These are phyloP conservation scores for Eimeria sp. DNA, from an alignment of 169 alveolate genomes.

Conservation along the genomic window DNA sequence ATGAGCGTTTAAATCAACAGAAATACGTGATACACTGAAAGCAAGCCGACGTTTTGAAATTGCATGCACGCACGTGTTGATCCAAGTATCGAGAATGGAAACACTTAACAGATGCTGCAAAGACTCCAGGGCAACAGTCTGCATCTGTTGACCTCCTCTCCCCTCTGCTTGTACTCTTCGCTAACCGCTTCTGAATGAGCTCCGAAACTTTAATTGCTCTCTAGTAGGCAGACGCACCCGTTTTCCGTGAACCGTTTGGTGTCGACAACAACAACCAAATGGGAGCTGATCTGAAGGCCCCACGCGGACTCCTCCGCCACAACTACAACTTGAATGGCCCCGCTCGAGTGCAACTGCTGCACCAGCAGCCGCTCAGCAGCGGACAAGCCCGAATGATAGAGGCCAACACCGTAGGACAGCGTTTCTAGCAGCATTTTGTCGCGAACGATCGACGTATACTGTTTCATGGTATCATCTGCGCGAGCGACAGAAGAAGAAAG, in stretches of 20 bases:
- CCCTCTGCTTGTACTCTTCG: neutral
- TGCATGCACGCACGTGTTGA: neutral
- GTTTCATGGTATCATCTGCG: slow-evolving; percentile 82
- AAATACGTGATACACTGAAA: neutral
- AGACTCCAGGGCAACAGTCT: neutral
- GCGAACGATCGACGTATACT: slow-evolving; percentile 84
- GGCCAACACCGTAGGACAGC: slow-evolving; percentile 92
- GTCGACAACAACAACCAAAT: slow-evolving; percentile 91
- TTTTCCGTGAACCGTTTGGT: slow-evolving; percentile 88
- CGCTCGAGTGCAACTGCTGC: slow-evolving; percentile 90
- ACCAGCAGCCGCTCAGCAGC: slow-evolving; percentile 92
- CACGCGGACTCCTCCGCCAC: slow-evolving; percentile 95
- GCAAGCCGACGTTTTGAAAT: neutral
- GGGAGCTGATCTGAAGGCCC: slow-evolving; percentile 93
- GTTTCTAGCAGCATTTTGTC: slow-evolving; percentile 89
- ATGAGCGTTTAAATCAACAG: neutral
- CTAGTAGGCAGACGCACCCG: slow-evolving; percentile 77
- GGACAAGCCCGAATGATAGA: slow-evolving; percentile 92
- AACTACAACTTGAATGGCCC: slow-evolving; percentile 93
- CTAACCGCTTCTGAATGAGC: neutral
- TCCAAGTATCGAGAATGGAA: neutral
- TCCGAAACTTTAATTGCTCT: neutral
- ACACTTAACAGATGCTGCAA: neutral
- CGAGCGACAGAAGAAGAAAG: neutral
- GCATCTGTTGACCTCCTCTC: neutral